Percentiles rank a stretch among this genome's conserved stretches.
phyloP scores from a whole-genome alignment of 345 rosid species.

The Eucalyptus paniculata region DNA sequence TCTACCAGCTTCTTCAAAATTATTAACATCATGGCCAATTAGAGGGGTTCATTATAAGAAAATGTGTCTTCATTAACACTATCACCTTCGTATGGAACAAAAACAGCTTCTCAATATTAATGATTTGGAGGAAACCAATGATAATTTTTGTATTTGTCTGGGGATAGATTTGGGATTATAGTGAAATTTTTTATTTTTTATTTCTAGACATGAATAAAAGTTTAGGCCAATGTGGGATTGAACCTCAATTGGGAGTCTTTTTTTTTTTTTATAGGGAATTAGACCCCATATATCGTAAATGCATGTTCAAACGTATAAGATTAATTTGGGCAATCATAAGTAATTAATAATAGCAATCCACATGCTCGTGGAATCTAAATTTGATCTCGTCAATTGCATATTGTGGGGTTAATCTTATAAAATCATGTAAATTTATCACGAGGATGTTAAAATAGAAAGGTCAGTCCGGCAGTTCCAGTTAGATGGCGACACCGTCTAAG shows the following conservation, averaged over 20 bases:
- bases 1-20: too few relatives aligned
- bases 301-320: too few relatives aligned
- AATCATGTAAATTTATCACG: too few relatives aligned
- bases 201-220: neutral
- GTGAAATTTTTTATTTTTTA: neutral
- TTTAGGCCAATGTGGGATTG: neutral
- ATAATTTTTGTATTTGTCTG: neutral
- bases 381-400: neutral
- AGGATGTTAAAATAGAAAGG: too few relatives aligned
- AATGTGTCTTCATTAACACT: too few relatives aligned
- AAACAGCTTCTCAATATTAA: too few relatives aligned
- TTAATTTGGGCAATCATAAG: neutral
- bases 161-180: neutral
- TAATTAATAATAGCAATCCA: neutral
- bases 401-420: neutral
- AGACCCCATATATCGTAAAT: neutral
- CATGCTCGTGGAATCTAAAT: neutral
- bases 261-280: neutral
- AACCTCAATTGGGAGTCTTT: neutral
- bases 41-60: too few relatives aligned
- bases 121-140: too few relatives aligned
- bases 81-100: too few relatives aligned
- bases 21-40: too few relatives aligned
- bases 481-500: neutral
- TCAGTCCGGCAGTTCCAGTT: too few relatives aligned